Base-by-base conservation (phyloP, 257 asterid genomes). In the Penstemon davidsonii region DNA sequence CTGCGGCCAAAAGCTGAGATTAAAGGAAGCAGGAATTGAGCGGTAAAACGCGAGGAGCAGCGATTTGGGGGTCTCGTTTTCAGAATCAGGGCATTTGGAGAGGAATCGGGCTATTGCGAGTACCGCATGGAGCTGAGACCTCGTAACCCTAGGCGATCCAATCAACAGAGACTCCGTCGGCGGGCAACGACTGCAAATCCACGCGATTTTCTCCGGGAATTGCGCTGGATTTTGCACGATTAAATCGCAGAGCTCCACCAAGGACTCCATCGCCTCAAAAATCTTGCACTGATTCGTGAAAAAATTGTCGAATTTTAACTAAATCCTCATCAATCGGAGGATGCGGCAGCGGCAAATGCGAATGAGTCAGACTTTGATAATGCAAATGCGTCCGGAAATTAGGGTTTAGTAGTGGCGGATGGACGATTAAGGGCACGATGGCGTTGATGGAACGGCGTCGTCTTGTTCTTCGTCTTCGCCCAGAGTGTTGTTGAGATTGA, bases 181-280 rank as follows among this genome's bases (percentile, higher is more conserved):
- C 71, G 97, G 99, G 61, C 99, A 94, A 47, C 99, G 88, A 78
- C 86, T 82, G 82, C 96, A 94, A 71, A 94, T 86, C 97, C 97
- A 88, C 19, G 79, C 80, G 59, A 94, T 78, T 73, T 94, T 91
- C 5, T 86, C 88, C 1, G 76, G 60, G 73, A 87, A 94, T 69
- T 82, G 87, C 66, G 70, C 12, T 25, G 97, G 96, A 18, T 79
- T 79, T 54, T 84, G 78, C 38, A 85, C 90, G 75, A 94, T 87
- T 73, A 94, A 70, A 79, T 94, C 99, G 72, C 96, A 91, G 6
- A 94, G 89, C 92, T 91, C 90, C 73, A 77, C 75, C 85, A 91
- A 70, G 68, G 96, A 72, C 73, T 94, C 97, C 99, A 92, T 92
- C 62, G 10, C 79, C 44, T 73, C 33, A 25, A 25, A 56, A 53